phyloP scores from a whole-genome alignment of 306 rosid species.

The Cucurbita argyrosperma region DNA sequence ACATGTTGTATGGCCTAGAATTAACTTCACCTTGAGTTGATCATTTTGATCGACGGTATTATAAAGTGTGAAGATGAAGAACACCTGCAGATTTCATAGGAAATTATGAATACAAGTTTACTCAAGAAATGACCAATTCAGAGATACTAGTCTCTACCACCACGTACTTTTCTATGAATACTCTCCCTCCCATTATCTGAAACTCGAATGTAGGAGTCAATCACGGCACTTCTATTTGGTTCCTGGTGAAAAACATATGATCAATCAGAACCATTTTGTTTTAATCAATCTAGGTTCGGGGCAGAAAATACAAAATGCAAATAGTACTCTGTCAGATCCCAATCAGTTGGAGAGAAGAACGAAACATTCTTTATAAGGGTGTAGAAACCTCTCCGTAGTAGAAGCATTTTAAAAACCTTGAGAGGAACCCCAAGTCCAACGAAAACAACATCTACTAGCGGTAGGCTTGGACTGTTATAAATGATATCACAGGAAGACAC shows the following conservation, averaged over 20 bases:
- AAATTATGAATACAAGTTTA: slow-evolving; percentile 2
- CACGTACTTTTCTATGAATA: slow-evolving; percentile 43
- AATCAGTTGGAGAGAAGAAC: too few species aligned
- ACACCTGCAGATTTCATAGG: slow-evolving; percentile 30
- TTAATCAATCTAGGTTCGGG: background rate
- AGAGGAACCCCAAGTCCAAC: too few species aligned
- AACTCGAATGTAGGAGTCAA: slow-evolving; percentile 56
- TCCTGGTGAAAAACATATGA: slow-evolving; percentile 32
- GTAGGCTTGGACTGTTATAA: too few species aligned
- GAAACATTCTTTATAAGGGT: too few species aligned
- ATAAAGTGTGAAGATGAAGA: slow-evolving; percentile 56
- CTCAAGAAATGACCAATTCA: background rate
- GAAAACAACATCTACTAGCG: too few species aligned
- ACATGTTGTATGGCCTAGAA: background rate
- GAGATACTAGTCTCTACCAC: background rate
- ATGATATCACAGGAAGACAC: too few species aligned
- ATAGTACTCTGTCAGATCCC: too few species aligned
- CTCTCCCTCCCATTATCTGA: slow-evolving; percentile 73
- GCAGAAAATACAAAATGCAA: background rate
- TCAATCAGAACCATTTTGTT: background rate
- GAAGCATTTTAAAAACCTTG: too few species aligned
- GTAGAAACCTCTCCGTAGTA: too few species aligned
- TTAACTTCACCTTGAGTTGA: slow-evolving; percentile 55
- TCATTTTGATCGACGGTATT: slow-evolving; percentile 55
- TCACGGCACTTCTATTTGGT: slow-evolving; percentile 62